Percentiles rank a stretch among this genome's conserved stretches.
Evolutionary conservation across 345 rosid species (phyloP).

Genomic region (Dipteronia sinensis): DNA sequence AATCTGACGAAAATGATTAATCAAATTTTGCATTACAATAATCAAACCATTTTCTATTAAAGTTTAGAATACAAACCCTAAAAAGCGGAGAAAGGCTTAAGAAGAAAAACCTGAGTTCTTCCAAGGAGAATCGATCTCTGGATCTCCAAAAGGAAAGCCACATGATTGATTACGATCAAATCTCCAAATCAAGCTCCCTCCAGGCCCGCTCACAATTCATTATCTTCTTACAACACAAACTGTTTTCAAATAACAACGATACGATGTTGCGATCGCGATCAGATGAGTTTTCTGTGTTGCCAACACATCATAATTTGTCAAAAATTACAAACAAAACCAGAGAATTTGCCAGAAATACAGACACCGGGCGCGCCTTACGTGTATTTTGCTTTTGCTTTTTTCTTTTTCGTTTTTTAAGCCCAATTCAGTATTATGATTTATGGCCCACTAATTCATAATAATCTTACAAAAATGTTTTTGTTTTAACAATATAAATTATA

Average conservation of each 20-base stretch:
- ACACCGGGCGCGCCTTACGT: neutral
- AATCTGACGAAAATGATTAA: no score
- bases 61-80: neutral
- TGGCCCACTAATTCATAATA: no score
- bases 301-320: no score
- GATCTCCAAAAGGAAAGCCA: slow-evolving; percentile 88
- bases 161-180: slow-evolving; percentile 60
- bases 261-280: slow-evolving; percentile 7
- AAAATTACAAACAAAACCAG: neutral
- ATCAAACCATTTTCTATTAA: no score
- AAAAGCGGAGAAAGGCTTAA: slow-evolving; percentile 1
- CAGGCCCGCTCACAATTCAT: slow-evolving; percentile 29
- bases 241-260: no score
- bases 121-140: slow-evolving; percentile 91
- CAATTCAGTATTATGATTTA: neutral
- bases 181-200: slow-evolving; percentile 27
- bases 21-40: no score
- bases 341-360: neutral
- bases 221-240: neutral
- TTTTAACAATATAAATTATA: no score
- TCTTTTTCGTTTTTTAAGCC: neutral
- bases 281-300: neutral
- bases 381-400: neutral
- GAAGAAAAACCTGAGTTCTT: slow-evolving; percentile 78
- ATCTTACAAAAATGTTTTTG: no score